Evolutionary conservation across 169 alveolate genomes (phyloP).

Genomic region (Cryptosporidium felis): DNA sequence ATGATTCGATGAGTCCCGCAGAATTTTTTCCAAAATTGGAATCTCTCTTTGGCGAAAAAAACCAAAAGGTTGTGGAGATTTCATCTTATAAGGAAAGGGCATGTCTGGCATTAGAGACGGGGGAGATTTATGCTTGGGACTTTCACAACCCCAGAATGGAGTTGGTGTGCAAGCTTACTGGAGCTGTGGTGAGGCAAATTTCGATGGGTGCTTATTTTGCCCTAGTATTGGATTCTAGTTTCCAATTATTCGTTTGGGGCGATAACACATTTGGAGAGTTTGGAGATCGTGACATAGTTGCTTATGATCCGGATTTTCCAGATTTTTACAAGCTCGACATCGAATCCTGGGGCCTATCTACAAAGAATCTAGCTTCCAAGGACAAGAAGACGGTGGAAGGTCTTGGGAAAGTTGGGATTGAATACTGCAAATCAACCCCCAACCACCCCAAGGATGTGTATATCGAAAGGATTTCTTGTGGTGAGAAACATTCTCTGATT

Average conservation of each 20-base stretch:
- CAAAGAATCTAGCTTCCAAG: too few relatives aligned
- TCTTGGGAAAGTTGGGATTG: background rate
- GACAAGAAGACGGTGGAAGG: too few relatives aligned
- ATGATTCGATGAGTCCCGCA: slow-evolving; percentile 14
- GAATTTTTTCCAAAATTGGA: slow-evolving; percentile 25
- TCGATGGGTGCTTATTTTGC: slow-evolving; percentile 62
- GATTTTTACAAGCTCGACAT: slow-evolving; percentile 20
- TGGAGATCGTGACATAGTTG: background rate
- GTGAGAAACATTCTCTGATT: slow-evolving; percentile 58
- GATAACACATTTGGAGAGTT: slow-evolving; percentile 65
- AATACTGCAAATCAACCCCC: too few relatives aligned
- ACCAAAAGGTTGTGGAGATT: slow-evolving; percentile 10
- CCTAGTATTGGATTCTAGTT: slow-evolving; percentile 15
- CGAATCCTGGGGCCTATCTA: slow-evolving; percentile 50
- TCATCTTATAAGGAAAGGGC: slow-evolving; percentile 36
- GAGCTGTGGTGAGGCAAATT: background rate
- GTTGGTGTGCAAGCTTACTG: background rate
- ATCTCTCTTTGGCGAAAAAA: slow-evolving; percentile 1
- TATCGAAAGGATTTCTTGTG: slow-evolving; percentile 41
- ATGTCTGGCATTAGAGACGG: slow-evolving; percentile 38
- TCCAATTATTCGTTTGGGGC: slow-evolving; percentile 64
- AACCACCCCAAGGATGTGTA: background rate
- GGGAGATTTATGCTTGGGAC: slow-evolving; percentile 44
- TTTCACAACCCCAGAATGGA: slow-evolving; percentile 33
- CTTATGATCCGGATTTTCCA: slow-evolving; percentile 29